phyloP scores from a whole-genome alignment of 805 yeast genomes.

The Wickerhamiella dianesei region DNA sequence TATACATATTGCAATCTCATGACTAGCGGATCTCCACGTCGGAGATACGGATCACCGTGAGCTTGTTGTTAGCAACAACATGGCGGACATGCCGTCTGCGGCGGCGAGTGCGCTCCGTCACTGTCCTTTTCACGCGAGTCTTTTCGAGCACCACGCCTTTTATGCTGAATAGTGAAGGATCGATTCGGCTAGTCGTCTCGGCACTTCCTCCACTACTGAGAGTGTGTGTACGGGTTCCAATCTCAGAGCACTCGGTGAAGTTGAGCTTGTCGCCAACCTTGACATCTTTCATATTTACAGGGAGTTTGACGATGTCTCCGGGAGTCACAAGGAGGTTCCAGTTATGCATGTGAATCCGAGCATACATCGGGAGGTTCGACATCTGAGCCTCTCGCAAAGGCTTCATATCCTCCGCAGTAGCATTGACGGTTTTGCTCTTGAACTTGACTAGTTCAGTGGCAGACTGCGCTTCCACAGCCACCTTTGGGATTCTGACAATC shows the following conservation, averaged over 20 bases:
- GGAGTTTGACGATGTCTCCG: slow-evolving; percentile 75
- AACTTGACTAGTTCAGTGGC: slow-evolving; percentile 16
- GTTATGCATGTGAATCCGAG: slow-evolving; percentile 66
- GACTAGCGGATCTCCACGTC: slow-evolving; percentile 40
- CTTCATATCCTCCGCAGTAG: slow-evolving; percentile 31
- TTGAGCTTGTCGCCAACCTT: slow-evolving; percentile 71
- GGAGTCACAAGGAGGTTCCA: slow-evolving; percentile 79
- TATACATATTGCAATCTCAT: not conserved
- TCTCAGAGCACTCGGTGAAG: slow-evolving; percentile 59
- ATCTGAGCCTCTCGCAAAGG: slow-evolving; percentile 48
- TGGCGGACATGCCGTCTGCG: slow-evolving; percentile 65
- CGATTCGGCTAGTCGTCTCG: slow-evolving; percentile 28
- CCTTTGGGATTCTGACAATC: not conserved
- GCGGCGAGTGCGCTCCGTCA: slow-evolving; percentile 62
- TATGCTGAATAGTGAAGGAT: slow-evolving; percentile 41
- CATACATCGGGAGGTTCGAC: slow-evolving; percentile 42
- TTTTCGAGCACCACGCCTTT: slow-evolving; percentile 77
- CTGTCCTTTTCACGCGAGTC: slow-evolving; percentile 54
- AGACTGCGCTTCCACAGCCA: slow-evolving; percentile 2
- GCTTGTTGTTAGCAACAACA: slow-evolving; percentile 50
- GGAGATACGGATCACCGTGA: slow-evolving; percentile 64
- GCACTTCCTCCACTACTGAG: slow-evolving; percentile 30
- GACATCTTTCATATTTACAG: slow-evolving; percentile 62
- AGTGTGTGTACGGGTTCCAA: slow-evolving; percentile 79
- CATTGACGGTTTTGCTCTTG: slow-evolving; percentile 18